phyloP scores from a whole-genome alignment of 306 rosid genomes.

The Gillenia trifoliata region DNA sequence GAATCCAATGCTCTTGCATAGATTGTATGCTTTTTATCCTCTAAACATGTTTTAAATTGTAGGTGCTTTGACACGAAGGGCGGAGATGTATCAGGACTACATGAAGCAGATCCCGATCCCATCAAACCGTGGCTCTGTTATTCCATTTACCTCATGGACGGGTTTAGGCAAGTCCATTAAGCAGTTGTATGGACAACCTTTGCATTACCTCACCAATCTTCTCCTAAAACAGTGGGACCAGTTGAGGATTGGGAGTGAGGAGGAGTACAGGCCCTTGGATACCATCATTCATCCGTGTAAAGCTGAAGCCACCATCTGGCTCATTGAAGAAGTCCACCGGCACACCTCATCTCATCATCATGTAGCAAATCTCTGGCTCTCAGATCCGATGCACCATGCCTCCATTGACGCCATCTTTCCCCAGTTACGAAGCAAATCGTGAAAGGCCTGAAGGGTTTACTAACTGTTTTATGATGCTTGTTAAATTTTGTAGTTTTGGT shows the following conservation, averaged over 20 bases:
- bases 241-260: slow-evolving; percentile 55
- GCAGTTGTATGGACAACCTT: slow-evolving; percentile 77
- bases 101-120: slow-evolving; percentile 87
- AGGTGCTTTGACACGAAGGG: slow-evolving; percentile 60
- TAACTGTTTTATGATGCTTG: slow-evolving; percentile 7
- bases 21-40: not conserved
- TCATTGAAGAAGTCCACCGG: slow-evolving; percentile 87
- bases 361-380: slow-evolving; percentile 66
- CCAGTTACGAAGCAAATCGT: slow-evolving; percentile 25
- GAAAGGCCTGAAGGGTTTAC: slow-evolving; percentile 21
- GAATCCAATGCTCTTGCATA: not conserved
- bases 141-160: slow-evolving; percentile 81
- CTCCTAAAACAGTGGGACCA: slow-evolving; percentile 88
- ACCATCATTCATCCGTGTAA: slow-evolving; percentile 71
- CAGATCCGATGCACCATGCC: slow-evolving; percentile 58
- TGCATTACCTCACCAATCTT: slow-evolving; percentile 87
- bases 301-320: slow-evolving; percentile 89
- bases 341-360: slow-evolving; percentile 62
- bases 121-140: slow-evolving; percentile 59
- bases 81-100: slow-evolving; percentile 90
- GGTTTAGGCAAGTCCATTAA: slow-evolving; percentile 82
- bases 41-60: slow-evolving; percentile 13
- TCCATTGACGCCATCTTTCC: slow-evolving; percentile 79
- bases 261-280: slow-evolving; percentile 63
- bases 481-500: not conserved